phyloP scores from a whole-genome alignment of 352 stramenopile genomes.

The Globisporangium mamillatum region DNA sequence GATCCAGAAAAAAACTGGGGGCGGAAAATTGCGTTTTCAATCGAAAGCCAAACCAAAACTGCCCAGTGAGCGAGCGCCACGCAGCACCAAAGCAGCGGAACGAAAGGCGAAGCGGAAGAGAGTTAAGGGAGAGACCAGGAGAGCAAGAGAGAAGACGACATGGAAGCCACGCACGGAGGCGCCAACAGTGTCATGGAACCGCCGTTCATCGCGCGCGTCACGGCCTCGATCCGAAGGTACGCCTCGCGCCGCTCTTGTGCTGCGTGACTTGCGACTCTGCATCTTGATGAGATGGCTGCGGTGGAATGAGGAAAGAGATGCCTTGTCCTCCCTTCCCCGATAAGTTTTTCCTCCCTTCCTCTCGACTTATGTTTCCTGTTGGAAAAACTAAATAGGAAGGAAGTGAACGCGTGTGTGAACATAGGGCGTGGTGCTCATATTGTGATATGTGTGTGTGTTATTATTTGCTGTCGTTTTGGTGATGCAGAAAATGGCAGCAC shows the following conservation, averaged over 20 bases:
- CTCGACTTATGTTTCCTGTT: too few relatives aligned
- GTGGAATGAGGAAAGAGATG: neutral
- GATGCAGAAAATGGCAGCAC: conserved; percentile 94
- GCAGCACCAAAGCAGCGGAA: neutral
- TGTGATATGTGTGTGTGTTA: conserved; percentile 2
- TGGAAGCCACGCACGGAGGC: conserved; percentile 43
- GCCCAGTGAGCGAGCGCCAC: neutral
- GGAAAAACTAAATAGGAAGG: too few relatives aligned
- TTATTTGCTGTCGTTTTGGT: neutral
- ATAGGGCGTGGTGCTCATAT: too few relatives aligned
- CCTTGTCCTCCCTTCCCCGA: neutral
- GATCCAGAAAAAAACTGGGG: neutral
- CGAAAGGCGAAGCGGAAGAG: neutral
- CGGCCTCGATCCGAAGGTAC: conserved; percentile 76
- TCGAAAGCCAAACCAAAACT: neutral
- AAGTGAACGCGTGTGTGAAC: too few relatives aligned
- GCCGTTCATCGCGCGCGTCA: conserved; percentile 74
- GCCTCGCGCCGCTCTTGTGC: neutral
- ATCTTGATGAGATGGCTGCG: neutral
- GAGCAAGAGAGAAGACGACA: neutral
- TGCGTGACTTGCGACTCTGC: neutral
- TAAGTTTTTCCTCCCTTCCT: too few relatives aligned
- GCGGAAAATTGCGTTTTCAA: neutral
- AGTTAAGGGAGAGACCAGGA: neutral
- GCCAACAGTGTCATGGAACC: conserved; percentile 70